Evolutionary conservation across 768 basidiomycete species (phyloP).

Genomic region (Boletus rubropictus): DNA sequence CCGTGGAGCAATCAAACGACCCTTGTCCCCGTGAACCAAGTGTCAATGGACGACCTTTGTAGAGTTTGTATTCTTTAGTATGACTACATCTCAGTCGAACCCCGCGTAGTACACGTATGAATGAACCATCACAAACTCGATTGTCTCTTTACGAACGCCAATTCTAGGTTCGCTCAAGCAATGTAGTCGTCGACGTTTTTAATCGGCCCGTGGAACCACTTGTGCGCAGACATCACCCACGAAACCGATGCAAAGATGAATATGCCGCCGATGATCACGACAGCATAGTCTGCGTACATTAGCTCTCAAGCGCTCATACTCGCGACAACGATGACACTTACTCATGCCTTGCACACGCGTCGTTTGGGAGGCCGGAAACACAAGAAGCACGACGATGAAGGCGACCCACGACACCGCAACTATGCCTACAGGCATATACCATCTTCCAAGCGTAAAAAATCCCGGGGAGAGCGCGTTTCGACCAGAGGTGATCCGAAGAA

Average conservation of each 20-base stretch:
- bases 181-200: slow-evolving; percentile 36
- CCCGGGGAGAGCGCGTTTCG: slow-evolving; percentile 53
- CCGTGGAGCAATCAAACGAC: slow-evolving; percentile 17
- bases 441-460: slow-evolving; percentile 54
- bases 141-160: too few relatives aligned
- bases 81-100: background rate
- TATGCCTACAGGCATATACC: slow-evolving; percentile 53
- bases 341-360: slow-evolving; percentile 48
- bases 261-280: slow-evolving; percentile 59
- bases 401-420: slow-evolving; percentile 62
- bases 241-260: slow-evolving; percentile 59
- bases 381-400: slow-evolving; percentile 53
- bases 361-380: slow-evolving; percentile 47
- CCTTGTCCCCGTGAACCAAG: slow-evolving; percentile 19
- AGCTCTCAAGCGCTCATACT: background rate
- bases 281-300: slow-evolving; percentile 50
- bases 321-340: slow-evolving; percentile 29
- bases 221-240: slow-evolving; percentile 61
- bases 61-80: background rate
- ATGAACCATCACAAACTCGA: too few relatives aligned
- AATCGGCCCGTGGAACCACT: slow-evolving; percentile 69
- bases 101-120: background rate
- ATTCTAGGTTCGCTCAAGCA: slow-evolving; percentile 10
- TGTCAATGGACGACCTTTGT: slow-evolving; percentile 22
- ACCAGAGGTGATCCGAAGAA: slow-evolving; percentile 67